Conservation (phyloP, 371 early-diverging fungal genomes). For the Syncephalis plumigaleata region DNA sequence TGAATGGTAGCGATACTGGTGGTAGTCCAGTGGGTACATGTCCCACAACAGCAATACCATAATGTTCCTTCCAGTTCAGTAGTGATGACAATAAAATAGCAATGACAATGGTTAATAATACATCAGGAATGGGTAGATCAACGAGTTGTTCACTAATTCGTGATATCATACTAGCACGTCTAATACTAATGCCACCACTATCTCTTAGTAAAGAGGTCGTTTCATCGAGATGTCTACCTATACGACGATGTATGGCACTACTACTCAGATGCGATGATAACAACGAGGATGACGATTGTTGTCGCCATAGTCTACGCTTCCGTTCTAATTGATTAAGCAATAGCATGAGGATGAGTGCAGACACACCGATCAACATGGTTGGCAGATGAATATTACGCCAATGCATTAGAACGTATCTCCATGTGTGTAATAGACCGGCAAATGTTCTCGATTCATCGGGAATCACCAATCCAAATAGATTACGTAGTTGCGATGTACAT, state of each 20-base stretch:
- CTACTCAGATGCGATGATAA: too few species aligned
- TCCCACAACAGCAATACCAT: neutral
- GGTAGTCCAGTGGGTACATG: conserved; percentile 1
- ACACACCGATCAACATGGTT: neutral
- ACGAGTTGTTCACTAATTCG: too few species aligned
- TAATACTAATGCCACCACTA: too few species aligned
- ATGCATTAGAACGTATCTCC: neutral
- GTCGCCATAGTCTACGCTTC: too few species aligned
- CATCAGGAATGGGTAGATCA: neutral
- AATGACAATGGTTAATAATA: neutral
- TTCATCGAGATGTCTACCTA: too few species aligned
- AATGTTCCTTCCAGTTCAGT: neutral
- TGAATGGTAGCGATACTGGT: neutral
- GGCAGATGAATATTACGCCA: neutral
- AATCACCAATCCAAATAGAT: neutral
- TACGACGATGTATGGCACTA: too few species aligned
- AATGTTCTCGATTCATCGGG: neutral
- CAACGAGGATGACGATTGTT: too few species aligned
- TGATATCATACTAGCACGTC: neutral
- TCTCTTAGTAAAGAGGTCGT: too few species aligned
- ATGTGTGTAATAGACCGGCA: neutral
- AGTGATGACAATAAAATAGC: neutral
- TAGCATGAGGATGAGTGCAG: neutral
- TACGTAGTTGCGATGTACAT: neutral
- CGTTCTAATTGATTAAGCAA: neutral